Base-by-base conservation (phyloP, 306 rosid species). In the Acmispon strigosus region DNA sequence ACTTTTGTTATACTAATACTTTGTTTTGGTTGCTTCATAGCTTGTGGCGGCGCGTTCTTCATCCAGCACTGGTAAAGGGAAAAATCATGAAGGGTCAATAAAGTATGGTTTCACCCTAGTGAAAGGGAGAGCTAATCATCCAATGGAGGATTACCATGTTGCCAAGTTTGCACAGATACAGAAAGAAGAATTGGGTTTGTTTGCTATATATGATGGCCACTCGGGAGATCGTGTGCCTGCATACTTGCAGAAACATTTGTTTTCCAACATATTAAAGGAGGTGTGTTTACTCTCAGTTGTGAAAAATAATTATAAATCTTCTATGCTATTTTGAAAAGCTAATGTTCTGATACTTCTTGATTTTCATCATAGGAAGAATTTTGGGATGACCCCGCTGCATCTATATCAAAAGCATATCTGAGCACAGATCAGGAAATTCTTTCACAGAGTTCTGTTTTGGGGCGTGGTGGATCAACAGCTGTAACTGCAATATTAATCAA, bases 121-220 rank as follows among this genome's bases (percentile, higher is more conserved):
- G 18, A 90, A 90, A 72, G 94, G 96, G 67, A 90, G 75, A 86
- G 94, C 96, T 60, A 86, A 87, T 73, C 96, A 90, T 70, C 94
- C 93, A 32, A 90, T 90, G 96, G 96, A 90, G 85, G 96, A 90
- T 83, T 88, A 86, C 75, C 94, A 90, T 66, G 96, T 90, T 65
- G 86, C 96, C 62, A 86, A 90, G 77, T 90, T 90, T 64, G 70
- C 77, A 50, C 81, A 47, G 85, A 54, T 60, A 52, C 73, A 85
- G 37, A 85, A 69, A 44, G 85, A 86, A 68, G 96, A 92, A 62
- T 70, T 92, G 63, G 97, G 97, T 29, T 84, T 92, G 70, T 92
- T 92, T 76, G 97, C 97, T 13, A 89, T 92, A 20, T 92, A 85
- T 59, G 97, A 92, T 66, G 97, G 97, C 48, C 97, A 92, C 78